Percentiles rank a stretch among this genome's conserved stretches.
Evolutionary conservation across 2,329 filamentous ascomycete genomes (phyloP).

Genomic region (Sphaerulina vaccinii): DNA sequence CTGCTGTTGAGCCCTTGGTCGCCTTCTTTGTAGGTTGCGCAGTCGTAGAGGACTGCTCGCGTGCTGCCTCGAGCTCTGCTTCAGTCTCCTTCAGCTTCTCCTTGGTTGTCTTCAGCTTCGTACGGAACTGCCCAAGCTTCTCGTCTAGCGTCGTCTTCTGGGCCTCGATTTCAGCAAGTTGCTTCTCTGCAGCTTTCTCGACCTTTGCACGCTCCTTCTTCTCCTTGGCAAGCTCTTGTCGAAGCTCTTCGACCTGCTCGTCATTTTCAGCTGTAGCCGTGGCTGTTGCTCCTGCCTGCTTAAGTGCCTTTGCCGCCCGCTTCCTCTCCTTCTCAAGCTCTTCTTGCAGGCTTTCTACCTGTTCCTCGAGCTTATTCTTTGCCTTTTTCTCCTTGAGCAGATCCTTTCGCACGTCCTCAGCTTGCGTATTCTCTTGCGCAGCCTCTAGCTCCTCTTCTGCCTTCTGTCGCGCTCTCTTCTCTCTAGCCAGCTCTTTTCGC

Average conservation of each 20-base stretch:
- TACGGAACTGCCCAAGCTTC: slow-evolving; percentile 66
- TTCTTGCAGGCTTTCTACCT: slow-evolving; percentile 34
- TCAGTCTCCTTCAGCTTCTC: slow-evolving; percentile 69
- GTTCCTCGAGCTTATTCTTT: slow-evolving; percentile 38
- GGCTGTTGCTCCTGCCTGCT: slow-evolving; percentile 43
- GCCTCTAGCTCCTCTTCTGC: slow-evolving; percentile 39
- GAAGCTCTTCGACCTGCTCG: slow-evolving; percentile 48
- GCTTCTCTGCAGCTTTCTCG: slow-evolving; percentile 56
- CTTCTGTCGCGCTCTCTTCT: slow-evolving; percentile 36
- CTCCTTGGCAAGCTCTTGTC: slow-evolving; percentile 52
- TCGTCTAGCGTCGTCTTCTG: slow-evolving; percentile 66
- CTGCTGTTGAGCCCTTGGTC: slow-evolving; percentile 34
- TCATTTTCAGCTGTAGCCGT: slow-evolving; percentile 43
- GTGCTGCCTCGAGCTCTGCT: slow-evolving; percentile 47
- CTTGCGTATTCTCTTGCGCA: slow-evolving; percentile 38
- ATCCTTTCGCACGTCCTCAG: slow-evolving; percentile 36
- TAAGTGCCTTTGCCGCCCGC: slow-evolving; percentile 39
- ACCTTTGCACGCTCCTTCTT: slow-evolving; percentile 52
- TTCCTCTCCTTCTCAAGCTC: slow-evolving; percentile 38
- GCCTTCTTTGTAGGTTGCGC: slow-evolving; percentile 41
- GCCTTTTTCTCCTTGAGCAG: slow-evolving; percentile 36
- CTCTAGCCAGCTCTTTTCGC: slow-evolving; percentile 34
- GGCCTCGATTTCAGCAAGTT: slow-evolving; percentile 60
- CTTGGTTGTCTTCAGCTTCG: slow-evolving; percentile 68
- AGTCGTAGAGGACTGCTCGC: slow-evolving; percentile 36